Conservation (phyloP, 2,329 filamentous ascomycete species). For the Bipolaris cookei region DNA sequence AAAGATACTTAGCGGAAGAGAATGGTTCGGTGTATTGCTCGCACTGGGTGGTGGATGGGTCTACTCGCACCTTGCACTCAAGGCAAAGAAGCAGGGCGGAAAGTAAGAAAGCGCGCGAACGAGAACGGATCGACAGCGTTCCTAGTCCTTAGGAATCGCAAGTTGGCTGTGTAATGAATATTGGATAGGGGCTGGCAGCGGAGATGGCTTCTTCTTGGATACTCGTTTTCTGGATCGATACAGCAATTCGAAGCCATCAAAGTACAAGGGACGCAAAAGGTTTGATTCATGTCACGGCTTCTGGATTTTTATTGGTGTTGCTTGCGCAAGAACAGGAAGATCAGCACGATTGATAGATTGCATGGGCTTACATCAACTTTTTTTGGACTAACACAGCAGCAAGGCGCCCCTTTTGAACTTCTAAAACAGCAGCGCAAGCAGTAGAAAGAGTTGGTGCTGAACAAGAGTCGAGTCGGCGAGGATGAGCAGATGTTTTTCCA, state of each 20-base stretch:
- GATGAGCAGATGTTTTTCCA: not conserved
- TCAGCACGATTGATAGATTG: not conserved
- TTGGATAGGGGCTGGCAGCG: not conserved
- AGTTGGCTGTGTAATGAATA: conserved; percentile 1
- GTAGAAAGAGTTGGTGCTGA: not conserved
- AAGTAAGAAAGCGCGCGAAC: conserved; percentile 25
- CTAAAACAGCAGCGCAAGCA: not conserved
- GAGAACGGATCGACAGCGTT: not conserved
- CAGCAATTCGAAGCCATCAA: not conserved
- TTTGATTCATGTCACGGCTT: not conserved
- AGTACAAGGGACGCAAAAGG: too few relatives aligned
- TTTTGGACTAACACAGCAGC: not conserved
- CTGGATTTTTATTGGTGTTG: not conserved
- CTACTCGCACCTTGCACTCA: conserved; percentile 53
- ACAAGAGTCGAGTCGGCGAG: not conserved
- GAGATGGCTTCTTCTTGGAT: not conserved
- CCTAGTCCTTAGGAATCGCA: not conserved
- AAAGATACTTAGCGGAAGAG: conserved; percentile 48
- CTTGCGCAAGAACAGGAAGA: not conserved
- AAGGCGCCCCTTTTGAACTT: not conserved
- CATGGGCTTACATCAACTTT: not conserved
- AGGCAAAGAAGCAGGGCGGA: conserved; percentile 43
- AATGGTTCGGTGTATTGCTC: conserved; percentile 53
- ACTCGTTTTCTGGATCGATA: not conserved
- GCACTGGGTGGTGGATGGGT: conserved; percentile 55